Evolutionary conservation across 106 monocot genomes (phyloP).

Genomic region (Dendrobium catenatum): DNA sequence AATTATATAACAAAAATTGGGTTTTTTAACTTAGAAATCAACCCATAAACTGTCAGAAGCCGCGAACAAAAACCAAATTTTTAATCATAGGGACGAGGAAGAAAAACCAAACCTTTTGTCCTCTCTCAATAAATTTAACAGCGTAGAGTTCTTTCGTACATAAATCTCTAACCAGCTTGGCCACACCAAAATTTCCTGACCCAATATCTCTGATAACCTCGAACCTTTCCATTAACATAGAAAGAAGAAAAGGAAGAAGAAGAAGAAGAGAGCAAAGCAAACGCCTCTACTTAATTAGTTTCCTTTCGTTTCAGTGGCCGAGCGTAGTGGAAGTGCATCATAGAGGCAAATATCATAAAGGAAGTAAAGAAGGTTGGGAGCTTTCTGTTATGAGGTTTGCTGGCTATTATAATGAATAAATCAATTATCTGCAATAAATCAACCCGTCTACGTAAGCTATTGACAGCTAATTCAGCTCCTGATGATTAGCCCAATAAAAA

Average conservation of each 20-base stretch:
- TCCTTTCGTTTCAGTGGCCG: not conserved
- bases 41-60: not conserved
- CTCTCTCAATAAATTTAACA: slow-evolving; percentile 41
- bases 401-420: not conserved
- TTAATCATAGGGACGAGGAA: not conserved
- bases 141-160: slow-evolving; percentile 29
- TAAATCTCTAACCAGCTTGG: slow-evolving; percentile 34
- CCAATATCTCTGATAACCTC: slow-evolving; percentile 36
- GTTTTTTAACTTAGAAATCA: too few species aligned
- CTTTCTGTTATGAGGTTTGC: not conserved
- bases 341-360: not conserved
- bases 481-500: too few species aligned
- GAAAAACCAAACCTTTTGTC: slow-evolving; percentile 19
- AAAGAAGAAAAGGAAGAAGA: not conserved
- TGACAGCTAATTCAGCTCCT: not conserved
- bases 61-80: not conserved
- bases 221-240: slow-evolving; percentile 27
- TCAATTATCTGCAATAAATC: not conserved
- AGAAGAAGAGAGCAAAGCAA: not conserved
- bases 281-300: not conserved
- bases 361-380: not conserved
- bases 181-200: slow-evolving; percentile 37
- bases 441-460: not conserved
- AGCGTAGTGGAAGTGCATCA: not conserved
- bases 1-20: too few species aligned